Base-by-base conservation (phyloP, 73 alveolate species). In the Paramecium pentaurelia region DNA sequence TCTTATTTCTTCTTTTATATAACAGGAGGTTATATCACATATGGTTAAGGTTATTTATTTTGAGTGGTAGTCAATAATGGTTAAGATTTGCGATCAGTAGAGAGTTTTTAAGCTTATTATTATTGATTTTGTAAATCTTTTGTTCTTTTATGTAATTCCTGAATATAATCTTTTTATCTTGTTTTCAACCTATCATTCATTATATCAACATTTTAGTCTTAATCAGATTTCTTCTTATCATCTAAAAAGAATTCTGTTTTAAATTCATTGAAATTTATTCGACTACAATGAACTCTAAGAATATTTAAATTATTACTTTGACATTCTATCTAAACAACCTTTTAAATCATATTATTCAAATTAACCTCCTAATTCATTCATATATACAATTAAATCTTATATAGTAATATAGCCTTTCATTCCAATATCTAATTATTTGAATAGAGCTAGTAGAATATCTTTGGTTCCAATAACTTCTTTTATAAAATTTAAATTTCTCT, bases 281-380 rank as follows among this genome's bases (percentile, higher is more conserved):
- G 22, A 49, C 91, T 80, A 20, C 91, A 80, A 80, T 80, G 47
- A 20, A 42, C 36, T 80, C 87, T 73, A 73, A 54, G 16, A 12
- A 37, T 73, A 73, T 37, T 73, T 12, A 14, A 30, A 5, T n/a
- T 34, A 73, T 37, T 73, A 73, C 87, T 80, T 80, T 11, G 91
- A 80, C 71, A 80, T 80, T 49, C 91, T 80, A 4, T 8, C 58
- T 22, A 80, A 45, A 80, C 91, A 80, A 9, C 58, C 71, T 25
- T 11, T 47, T 40, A 80, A 28, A 80, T 80, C 91, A 9, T 25
- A 32, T 9, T 0, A 30, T 14, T 32, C 44, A 49, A 80, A 80
- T 80, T 80, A 8, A 1, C 91, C 91, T 40, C 91, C 91, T 47
- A 80, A 80, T 80, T 80, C 77, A 45, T 80, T 80, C 73, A 80